Base-by-base conservation (phyloP, 2,329 filamentous ascomycete genomes). In the Chalara sp. region DNA sequence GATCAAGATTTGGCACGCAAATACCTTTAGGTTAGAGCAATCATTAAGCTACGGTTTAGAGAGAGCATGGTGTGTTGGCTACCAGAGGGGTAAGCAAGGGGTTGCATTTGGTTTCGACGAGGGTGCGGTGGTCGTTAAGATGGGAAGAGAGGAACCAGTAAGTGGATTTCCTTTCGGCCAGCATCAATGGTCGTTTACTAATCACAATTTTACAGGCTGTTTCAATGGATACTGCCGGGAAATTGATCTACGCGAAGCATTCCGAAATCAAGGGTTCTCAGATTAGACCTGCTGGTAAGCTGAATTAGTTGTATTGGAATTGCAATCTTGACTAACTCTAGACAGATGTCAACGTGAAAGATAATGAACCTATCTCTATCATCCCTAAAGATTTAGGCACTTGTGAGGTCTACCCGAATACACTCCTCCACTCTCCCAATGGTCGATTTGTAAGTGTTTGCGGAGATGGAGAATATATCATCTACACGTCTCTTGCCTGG, bases 1-100 rank as follows among this genome's bases (percentile, higher is more conserved):
- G 1, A 84, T 99, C 67, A 95, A 96, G 71, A 91, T 99, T 69
- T 99, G 93, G 93, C 91, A 99, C 68, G 91, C 92, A 58, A 96
- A 96, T 66, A 99, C 93, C 48, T 97, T 97, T 71, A 81, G 93
- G 58, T 80, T 97, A 53, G 93, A 97, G 70, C 93, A 97, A 67
- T 95, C 91, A 1, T 75, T 99, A 56, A 96, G 89, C 73, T 99
- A 99, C 69, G 93, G 91, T 32, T 73, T 99, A 46, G 93, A 99
- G 70, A 82, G 93, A 64, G 93, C 92, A 50, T 99, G 93, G 93
- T 97, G 93, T 79, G 89, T 97, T 44, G 86, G 89, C 30, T 96
- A 95, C 66, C 93, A 99, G 68, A 87, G 89, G 67, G 91, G 91
- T 58, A 90, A 89, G 74, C 93, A 97, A 68, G 90, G 91, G 12